Base-by-base conservation (phyloP, 768 basidiomycete genomes). In the Clavulina sp. region DNA sequence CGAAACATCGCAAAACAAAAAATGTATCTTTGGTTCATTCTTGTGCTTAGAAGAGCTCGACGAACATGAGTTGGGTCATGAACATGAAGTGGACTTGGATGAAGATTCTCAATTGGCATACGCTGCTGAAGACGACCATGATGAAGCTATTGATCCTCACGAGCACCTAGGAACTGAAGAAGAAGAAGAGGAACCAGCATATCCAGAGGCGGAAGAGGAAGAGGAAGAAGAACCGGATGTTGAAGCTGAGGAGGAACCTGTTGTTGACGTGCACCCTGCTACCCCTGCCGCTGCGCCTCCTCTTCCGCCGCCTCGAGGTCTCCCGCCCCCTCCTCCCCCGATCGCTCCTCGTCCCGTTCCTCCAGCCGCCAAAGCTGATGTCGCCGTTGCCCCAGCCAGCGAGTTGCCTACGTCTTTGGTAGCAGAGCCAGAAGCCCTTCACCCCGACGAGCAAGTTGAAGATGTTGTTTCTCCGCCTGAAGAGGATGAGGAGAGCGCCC, bases 401-500 rank as follows among this genome's bases (percentile, higher is more conserved):
- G 54, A 31, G 16, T n/a, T n/a, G n/a, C n/a, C n/a, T n/a, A n/a
- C n/a, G n/a, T n/a, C n/a, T n/a, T n/a, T n/a, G n/a, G n/a, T n/a
- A n/a, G n/a, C n/a, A n/a, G n/a, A n/a, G n/a, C n/a, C n/a, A n/a
- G n/a, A n/a, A n/a, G n/a, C n/a, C n/a, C n/a, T n/a, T n/a, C n/a
- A n/a, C n/a, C n/a, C n/a, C n/a, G n/a, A n/a, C n/a, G n/a, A n/a
- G 18, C 55, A 21, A 30, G 19, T 18, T 31, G 5, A 52, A 26
- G 6, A 16, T 47, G 2, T 53, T 48, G 24, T 59, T 19, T 7
- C 7, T 9, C 9, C 43, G 13, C 24, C 48, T 33, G 24, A 74
- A 52, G 72, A 75, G 23, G 65, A 63, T 5, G 71, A 69, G 21
- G 60, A 63, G 7, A 56, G 64, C 2, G 71, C 80, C 46, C 73